Conservation (phyloP, 208 protist genomes). For the Giardia duodenalis region DNA sequence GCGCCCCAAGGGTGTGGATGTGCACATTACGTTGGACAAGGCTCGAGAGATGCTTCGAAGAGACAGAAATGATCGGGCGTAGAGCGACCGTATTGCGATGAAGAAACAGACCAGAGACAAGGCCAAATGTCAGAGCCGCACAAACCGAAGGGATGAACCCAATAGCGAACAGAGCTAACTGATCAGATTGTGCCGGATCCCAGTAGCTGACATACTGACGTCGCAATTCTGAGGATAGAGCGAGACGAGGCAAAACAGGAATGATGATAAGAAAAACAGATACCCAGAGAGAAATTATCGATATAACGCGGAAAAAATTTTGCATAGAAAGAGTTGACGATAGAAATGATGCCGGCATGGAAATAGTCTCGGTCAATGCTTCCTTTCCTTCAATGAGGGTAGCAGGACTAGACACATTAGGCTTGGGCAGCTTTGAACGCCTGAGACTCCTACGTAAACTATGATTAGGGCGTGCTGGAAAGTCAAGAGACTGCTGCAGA, state of each 20-base stretch:
- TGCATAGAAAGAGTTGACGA: neutral
- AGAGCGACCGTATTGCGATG: neutral
- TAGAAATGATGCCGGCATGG: too few relatives aligned
- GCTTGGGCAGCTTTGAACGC: too few relatives aligned
- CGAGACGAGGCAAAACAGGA: neutral
- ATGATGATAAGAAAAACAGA: neutral
- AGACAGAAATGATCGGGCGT: neutral
- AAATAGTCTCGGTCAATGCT: too few relatives aligned
- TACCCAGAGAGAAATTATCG: neutral
- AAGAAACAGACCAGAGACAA: neutral
- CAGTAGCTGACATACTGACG: neutral
- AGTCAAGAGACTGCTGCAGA: too few relatives aligned
- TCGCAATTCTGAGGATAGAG: neutral
- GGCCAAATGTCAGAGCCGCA: neutral
- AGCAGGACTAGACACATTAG: too few relatives aligned
- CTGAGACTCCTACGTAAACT: too few relatives aligned
- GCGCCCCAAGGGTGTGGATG: neutral
- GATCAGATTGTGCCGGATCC: neutral
- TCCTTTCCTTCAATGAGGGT: too few relatives aligned
- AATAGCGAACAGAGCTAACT: neutral
- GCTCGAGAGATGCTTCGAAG: neutral
- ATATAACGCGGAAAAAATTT: neutral
- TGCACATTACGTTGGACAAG: neutral
- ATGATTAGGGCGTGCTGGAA: too few relatives aligned
- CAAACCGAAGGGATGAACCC: neutral